Base-by-base conservation (phyloP, 345 rosid genomes). In the Gossypium bickii region DNA sequence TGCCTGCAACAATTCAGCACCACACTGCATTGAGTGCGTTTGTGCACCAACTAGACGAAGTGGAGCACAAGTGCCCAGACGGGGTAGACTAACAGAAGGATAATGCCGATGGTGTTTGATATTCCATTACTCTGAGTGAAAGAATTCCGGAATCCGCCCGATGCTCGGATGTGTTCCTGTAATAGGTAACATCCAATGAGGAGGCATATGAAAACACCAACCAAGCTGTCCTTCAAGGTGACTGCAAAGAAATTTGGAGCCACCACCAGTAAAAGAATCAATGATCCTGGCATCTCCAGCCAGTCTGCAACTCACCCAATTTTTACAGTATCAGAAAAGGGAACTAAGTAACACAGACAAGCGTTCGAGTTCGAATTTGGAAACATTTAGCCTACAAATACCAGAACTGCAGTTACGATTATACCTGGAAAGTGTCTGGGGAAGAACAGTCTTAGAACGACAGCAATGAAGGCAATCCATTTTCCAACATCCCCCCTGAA, bases 81-180 rank as follows among this genome's bases (percentile, higher is more conserved):
- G 3, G 99, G 98, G 81, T 89, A 95, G 76, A 89, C 92, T 20
- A 93, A 22, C 49, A 95, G 88, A 52, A 91, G 85, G 73, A 91
- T 78, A 76, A 95, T 90, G 12, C 99, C 98, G 12, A 91, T 2
- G 0, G 94, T 93, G 83, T 91, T 95, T 69, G 98, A 91, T 74
- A 93, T 78, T 59, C 98, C 97, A 67, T 91, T 76, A 72, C 82
- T 70, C 51, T 84, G 87, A 7, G 92, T 93, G 49, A 95, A 88
- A 12, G 97, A 82, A 64, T 91, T 90, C 65, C 92, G 86, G 89
- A 95, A 88, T 61, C 99, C 99, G 12, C 93, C 99, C 3, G 98
- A 82, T 20, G 99, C 97, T 56, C 94, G 87, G 17, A 95, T 86
- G 84, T 95, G 97, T 77, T 95, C 93, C 78, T 95, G 99, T 72